These are phyloP conservation scores for Shiraia sp. DNA, from an alignment of 2,329 filamentous ascomycete genomes.

Conservation along the genomic window DNA sequence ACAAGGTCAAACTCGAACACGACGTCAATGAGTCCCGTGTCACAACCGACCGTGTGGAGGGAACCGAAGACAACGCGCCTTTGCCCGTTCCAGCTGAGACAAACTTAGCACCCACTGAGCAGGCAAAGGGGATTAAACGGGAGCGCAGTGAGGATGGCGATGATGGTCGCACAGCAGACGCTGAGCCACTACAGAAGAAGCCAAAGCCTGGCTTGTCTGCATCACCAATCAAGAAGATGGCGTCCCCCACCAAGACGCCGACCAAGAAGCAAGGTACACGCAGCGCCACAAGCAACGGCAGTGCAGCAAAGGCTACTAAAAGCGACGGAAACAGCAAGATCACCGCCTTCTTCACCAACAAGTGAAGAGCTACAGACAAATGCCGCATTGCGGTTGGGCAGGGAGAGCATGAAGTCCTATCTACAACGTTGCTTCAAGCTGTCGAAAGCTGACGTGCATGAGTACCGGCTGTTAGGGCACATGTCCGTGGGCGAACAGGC, in stretches of 20 bases:
- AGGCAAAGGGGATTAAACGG: conserved; percentile 51
- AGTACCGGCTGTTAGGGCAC: no score
- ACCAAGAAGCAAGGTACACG: conserved; percentile 49
- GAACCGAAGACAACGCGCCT: conserved; percentile 57
- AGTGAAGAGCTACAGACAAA: conserved; percentile 35
- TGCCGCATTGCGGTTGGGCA: conserved; percentile 10
- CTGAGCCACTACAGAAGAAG: conserved; percentile 46
- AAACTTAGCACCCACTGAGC: conserved; percentile 13
- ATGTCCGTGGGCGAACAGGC: no score
- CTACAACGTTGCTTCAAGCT: no score
- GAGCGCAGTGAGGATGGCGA: conserved; percentile 47
- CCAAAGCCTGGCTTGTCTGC: conserved; percentile 20
- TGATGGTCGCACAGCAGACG: conserved; percentile 33
- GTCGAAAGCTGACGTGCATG: no score
- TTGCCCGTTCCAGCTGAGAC: conserved; percentile 45
- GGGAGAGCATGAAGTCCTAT: no score
- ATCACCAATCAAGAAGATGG: conserved; percentile 22
- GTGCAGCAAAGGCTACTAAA: conserved; percentile 50
- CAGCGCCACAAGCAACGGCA: conserved; percentile 62
- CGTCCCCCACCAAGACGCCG: conserved; percentile 29
- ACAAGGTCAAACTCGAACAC: conserved; percentile 40
- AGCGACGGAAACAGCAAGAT: conserved; percentile 60
- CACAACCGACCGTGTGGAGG: conserved; percentile 49
- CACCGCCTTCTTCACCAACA: conserved; percentile 60
- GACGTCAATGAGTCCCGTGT: conserved; percentile 46